phyloP scores from a whole-genome alignment of 257 asterid genomes.

The Misopates orontium region DNA sequence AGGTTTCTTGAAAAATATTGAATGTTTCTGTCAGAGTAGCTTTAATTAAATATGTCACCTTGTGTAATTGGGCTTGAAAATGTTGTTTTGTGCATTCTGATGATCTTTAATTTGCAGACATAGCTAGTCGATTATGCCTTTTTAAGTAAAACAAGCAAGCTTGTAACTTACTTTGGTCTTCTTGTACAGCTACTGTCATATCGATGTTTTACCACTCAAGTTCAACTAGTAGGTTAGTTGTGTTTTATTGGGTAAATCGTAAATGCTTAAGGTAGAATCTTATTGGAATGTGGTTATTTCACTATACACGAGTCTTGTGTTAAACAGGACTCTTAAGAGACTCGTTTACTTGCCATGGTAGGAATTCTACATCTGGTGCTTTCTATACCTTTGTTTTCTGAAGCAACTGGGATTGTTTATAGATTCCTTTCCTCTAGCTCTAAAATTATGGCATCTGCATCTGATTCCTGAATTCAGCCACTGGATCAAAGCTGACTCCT shows the following conservation, averaged over 20 bases:
- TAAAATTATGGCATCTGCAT: too few species aligned
- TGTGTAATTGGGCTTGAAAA: conserved; percentile 8
- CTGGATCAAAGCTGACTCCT: too few species aligned
- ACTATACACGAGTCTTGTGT: conserved; percentile 3
- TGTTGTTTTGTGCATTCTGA: not conserved
- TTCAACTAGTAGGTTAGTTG: conserved; percentile 6
- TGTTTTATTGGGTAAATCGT: not conserved
- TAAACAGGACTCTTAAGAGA: not conserved
- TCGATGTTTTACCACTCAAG: not conserved
- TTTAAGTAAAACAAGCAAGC: conserved; percentile 1
- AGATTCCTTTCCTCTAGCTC: too few species aligned
- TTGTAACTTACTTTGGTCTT: not conserved
- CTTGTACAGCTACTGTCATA: not conserved
- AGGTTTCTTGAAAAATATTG: not conserved
- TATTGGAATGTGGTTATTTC: not conserved
- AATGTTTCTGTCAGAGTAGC: not conserved
- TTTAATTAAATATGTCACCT: not conserved
- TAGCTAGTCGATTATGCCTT: conserved; percentile 17
- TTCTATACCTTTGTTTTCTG: not conserved
- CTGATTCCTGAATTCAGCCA: too few species aligned
- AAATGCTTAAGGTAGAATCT: conserved; percentile 6
- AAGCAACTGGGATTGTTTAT: too few species aligned
- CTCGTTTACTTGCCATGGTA: not conserved
- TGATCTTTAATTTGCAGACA: conserved; percentile 1
- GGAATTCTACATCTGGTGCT: not conserved